phyloP scores from a whole-genome alignment of 257 asterid genomes.

The Solanum clarkiae region DNA sequence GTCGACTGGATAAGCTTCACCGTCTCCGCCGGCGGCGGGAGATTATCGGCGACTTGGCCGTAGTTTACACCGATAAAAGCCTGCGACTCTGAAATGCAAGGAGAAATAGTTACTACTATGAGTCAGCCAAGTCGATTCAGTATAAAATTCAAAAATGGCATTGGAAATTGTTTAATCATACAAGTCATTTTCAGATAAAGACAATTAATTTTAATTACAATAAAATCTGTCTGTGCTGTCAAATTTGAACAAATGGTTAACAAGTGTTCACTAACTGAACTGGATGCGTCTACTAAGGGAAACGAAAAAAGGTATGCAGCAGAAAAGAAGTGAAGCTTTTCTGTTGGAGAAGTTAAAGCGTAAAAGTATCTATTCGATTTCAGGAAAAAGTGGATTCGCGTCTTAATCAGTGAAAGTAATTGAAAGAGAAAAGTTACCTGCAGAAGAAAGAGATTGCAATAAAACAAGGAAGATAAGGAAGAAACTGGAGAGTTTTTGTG shows the following conservation, averaged over 20 bases:
- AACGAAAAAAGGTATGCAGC: neutral
- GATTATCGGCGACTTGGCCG: slow-evolving; percentile 81
- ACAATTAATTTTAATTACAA: neutral
- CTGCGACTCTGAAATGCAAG: slow-evolving; percentile 36
- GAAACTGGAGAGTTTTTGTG: neutral
- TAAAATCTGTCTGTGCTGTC: neutral
- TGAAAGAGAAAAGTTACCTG: slow-evolving; percentile 1
- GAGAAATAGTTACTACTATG: neutral
- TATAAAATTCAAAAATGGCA: neutral
- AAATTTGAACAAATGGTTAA: neutral
- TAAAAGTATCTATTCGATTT: neutral
- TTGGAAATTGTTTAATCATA: neutral
- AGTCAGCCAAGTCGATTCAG: neutral
- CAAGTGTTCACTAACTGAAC: neutral
- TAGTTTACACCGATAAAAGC: slow-evolving; percentile 83
- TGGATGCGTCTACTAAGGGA: neutral
- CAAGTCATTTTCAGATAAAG: neutral
- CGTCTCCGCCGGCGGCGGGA: slow-evolving; percentile 84
- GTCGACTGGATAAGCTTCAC: slow-evolving; percentile 70
- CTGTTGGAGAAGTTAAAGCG: neutral
- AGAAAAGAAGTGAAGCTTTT: neutral
- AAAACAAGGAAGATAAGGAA: neutral
- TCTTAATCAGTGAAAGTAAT: neutral
- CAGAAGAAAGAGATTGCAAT: neutral
- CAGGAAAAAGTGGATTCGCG: neutral